Evolutionary conservation across 129 eudicot species (phyloP).

Genomic region (Artemisia annua): DNA sequence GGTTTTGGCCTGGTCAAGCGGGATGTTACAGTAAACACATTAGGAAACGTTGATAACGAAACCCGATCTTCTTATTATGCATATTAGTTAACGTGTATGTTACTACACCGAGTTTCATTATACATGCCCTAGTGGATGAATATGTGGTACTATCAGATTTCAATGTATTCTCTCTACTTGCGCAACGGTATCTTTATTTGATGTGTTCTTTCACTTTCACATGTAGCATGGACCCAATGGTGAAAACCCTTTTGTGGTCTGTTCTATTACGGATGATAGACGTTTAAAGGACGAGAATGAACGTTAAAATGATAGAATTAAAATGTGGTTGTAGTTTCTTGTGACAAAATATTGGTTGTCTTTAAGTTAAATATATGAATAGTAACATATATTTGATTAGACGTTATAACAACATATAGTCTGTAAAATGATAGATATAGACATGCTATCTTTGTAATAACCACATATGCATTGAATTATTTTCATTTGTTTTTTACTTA

Average conservation of each 20-base stretch:
- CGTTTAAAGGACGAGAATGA: not conserved
- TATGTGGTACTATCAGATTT: not conserved
- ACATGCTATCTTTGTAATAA: constrained; percentile 3
- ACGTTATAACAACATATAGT: not conserved
- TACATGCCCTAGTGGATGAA: constrained; percentile 7
- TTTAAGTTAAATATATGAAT: constrained; percentile 6
- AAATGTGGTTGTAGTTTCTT: not conserved
- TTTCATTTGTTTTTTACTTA: not conserved
- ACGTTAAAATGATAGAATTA: not conserved
- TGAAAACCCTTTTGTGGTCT: constrained; percentile 17
- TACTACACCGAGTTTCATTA: too few species aligned
- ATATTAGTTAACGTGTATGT: too few species aligned
- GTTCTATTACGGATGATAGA: constrained; percentile 3
- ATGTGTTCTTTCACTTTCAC: constrained; percentile 34
- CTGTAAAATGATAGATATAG: not conserved
- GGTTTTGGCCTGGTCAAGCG: too few species aligned
- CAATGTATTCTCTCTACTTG: constrained; percentile 22
- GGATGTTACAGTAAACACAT: too few species aligned
- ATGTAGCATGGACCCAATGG: constrained; percentile 23
- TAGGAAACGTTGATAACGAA: too few species aligned
- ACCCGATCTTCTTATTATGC: too few species aligned
- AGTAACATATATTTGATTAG: not conserved
- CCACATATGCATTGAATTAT: not conserved
- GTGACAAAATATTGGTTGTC: not conserved
- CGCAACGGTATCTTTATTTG: constrained; percentile 21